These are phyloP conservation scores for Huntiella bhutanensis DNA, from an alignment of 2,329 filamentous ascomycete species.

Conservation along the genomic window DNA sequence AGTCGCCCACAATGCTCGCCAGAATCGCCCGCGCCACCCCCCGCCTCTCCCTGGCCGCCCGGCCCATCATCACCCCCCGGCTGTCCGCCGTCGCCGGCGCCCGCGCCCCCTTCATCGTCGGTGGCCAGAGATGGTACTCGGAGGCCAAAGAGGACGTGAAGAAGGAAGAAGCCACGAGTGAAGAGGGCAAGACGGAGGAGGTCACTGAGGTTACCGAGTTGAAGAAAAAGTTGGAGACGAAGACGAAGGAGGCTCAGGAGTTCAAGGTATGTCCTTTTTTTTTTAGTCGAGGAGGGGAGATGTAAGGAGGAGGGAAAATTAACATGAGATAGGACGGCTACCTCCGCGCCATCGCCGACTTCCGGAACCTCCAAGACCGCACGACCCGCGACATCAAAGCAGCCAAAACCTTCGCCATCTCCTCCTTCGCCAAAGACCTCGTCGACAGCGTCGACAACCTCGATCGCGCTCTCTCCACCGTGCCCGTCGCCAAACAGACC, in stretches of 20 bases:
- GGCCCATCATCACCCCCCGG: neutral
- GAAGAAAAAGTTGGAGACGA: slow-evolving; percentile 33
- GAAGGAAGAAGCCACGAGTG: no score
- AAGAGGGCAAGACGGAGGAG: slow-evolving; percentile 14
- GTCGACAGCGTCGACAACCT: slow-evolving; percentile 94
- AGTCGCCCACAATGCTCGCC: slow-evolving; percentile 5
- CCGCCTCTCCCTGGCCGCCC: slow-evolving; percentile 7
- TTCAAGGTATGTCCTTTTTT: slow-evolving; percentile 51
- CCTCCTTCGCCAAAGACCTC: slow-evolving; percentile 86
- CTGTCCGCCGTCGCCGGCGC: neutral
- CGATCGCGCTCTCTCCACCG: slow-evolving; percentile 71
- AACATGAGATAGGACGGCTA: slow-evolving; percentile 57
- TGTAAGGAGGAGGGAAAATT: neutral
- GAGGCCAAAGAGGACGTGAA: slow-evolving; percentile 13
- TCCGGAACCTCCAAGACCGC: slow-evolving; percentile 93
- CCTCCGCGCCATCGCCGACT: slow-evolving; percentile 84
- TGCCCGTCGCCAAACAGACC: slow-evolving; percentile 45
- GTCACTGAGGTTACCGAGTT: slow-evolving; percentile 24
- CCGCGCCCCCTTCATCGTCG: slow-evolving; percentile 6
- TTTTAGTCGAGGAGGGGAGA: neutral
- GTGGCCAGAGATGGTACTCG: neutral
- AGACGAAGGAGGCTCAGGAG: slow-evolving; percentile 41
- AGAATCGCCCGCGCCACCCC: slow-evolving; percentile 7
- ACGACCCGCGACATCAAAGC: slow-evolving; percentile 76
- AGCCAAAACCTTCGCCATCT: slow-evolving; percentile 83